phyloP scores from a whole-genome alignment of 1,139 yeast genomes.

The Geotrichum restrictum region DNA sequence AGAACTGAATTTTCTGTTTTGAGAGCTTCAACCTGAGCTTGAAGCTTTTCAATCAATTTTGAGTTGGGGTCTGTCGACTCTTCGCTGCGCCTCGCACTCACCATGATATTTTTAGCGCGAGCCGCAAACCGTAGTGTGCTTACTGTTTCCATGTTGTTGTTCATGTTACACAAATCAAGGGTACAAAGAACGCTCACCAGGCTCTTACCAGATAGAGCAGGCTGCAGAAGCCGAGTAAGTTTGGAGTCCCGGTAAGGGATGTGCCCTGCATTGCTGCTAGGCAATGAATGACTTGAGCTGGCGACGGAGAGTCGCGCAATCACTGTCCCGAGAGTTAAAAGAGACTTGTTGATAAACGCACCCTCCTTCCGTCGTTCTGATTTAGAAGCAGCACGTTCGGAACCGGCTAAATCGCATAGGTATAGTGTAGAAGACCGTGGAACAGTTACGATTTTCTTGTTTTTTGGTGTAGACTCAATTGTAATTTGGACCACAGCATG shows the following conservation, averaged over 20 bases:
- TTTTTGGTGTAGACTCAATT: conserved; percentile 38
- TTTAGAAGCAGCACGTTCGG: conserved; percentile 82
- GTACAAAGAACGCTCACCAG: conserved; percentile 84
- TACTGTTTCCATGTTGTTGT: conserved; percentile 70
- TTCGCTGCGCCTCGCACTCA: conserved; percentile 56
- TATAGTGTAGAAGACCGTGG: conserved; percentile 58
- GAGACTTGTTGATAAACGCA: conserved; percentile 81
- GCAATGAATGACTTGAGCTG: conserved; percentile 16
- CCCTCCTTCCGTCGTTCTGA: conserved; percentile 87
- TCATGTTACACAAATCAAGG: conserved; percentile 23
- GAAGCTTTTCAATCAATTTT: conserved; percentile 29
- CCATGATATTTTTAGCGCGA: conserved; percentile 78
- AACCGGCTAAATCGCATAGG: conserved; percentile 92
- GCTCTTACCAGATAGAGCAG: conserved; percentile 84
- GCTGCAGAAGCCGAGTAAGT: conserved; percentile 80
- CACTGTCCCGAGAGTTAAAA: conserved; percentile 83
- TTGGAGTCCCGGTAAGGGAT: conserved; percentile 92
- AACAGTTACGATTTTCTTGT: conserved; percentile 54
- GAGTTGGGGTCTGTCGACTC: conserved; percentile 28
- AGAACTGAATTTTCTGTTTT: conserved; percentile 37
- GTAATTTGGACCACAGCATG: conserved; percentile 80
- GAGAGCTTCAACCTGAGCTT: conserved; percentile 42
- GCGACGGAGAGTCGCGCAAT: conserved; percentile 57
- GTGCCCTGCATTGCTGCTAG: conserved; percentile 43
- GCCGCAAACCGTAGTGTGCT: conserved; percentile 90